Evolutionary conservation across 805 yeast species (phyloP), one percentile per base, ranked within the genome.

Genomic region (Ogataea pilisensis): DNA sequence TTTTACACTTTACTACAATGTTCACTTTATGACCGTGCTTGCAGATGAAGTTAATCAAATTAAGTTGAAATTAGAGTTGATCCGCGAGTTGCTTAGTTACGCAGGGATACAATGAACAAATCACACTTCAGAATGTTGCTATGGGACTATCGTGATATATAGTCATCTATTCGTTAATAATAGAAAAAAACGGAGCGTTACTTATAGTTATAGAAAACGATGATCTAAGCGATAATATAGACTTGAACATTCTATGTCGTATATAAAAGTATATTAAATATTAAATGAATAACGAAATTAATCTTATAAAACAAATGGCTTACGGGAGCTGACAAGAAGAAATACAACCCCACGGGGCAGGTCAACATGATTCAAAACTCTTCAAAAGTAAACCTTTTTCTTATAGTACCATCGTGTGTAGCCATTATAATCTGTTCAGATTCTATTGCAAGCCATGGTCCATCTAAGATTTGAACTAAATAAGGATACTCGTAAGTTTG

Each of bases 381-480:
- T 31, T 57, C 58, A 35, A 45, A 49, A 2, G 55, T 49, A 26
- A 55, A 52, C 26, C 53, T 50, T 45, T 54, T 61, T 34, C 64
- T 45, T 13, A 58, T 39, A 11, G 61, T 52, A 14, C 66, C 66
- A 42, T 64, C 64, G 12, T 43, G 48, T 41, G 74, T 70, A 8
- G 76, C 78, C 50, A 74, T 65, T 16, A 77, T 66, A 29, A 73
- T 66, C 44, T 73, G 72, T 22, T 69, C 70, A 2, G 78, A 78
- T 46, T 82, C 88, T 13, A 81, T 67, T 1, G 82, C 84, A 26
- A 90, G 68, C 76, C 95, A 77, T 0, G 98, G 96, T 0, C 95
- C 95, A 49, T 88, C 96, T 34, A 91, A 64, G 5, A 77, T 75
- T 37, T 73, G 76, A 0, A 81, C 70, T 50, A 87, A 62, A 49